Conservation (phyloP, 208 protist species). For the Leishmania aethiopica region DNA sequence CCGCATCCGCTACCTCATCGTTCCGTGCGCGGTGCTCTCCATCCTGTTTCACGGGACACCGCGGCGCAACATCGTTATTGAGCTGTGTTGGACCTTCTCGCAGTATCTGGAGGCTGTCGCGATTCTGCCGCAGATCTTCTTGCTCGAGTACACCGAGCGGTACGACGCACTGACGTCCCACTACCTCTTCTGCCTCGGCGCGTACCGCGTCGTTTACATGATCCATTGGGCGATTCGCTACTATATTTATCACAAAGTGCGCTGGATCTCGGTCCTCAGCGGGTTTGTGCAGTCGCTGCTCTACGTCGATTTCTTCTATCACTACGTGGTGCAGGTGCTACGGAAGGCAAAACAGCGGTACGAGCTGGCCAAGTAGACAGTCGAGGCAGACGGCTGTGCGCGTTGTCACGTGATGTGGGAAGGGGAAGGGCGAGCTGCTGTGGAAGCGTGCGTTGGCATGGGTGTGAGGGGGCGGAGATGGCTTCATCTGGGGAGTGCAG, state of each 20-base stretch:
- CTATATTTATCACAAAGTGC: constrained; percentile 62
- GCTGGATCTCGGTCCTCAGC: constrained; percentile 72
- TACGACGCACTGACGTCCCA: constrained; percentile 95
- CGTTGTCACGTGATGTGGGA: background rate
- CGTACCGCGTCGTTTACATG: constrained; percentile 95
- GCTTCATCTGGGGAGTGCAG: background rate
- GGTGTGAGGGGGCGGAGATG: background rate
- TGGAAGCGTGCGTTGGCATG: background rate
- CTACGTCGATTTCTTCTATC: constrained; percentile 97
- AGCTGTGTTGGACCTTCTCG: constrained; percentile 95
- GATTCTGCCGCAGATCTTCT: constrained; percentile 96
- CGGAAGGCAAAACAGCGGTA: constrained; percentile 78
- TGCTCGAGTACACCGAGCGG: constrained; percentile 93
- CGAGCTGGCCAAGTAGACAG: constrained; percentile 63
- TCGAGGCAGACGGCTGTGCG: background rate
- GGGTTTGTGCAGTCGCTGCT: constrained; percentile 93
- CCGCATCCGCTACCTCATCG: constrained; percentile 89
- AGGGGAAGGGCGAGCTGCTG: background rate
- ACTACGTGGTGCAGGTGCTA: constrained; percentile 92
- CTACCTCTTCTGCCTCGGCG: constrained; percentile 94
- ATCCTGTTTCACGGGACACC: constrained; percentile 65
- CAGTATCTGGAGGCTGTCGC: constrained; percentile 97
- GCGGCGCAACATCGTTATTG: constrained; percentile 47
- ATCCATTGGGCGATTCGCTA: constrained; percentile 96
- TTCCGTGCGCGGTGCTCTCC: constrained; percentile 72